A percentile compares a stretch with the other conserved stretches of the same genome.
Conservation (phyloP, 108 stramenopile species). For the Cylindrotheca closterium region DNA sequence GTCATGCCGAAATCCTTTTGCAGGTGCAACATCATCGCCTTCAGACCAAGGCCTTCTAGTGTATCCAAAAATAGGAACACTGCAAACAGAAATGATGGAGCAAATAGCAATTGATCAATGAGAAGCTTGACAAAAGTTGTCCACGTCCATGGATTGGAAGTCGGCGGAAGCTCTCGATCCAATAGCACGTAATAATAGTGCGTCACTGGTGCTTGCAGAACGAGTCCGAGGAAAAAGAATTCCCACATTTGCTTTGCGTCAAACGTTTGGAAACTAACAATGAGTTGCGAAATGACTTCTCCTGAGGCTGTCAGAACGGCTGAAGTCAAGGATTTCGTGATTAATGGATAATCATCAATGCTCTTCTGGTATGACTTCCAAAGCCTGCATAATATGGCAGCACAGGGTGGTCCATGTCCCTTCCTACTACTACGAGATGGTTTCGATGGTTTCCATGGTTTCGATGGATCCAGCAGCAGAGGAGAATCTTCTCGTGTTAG, state of each 20-base stretch:
- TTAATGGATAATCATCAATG: not conserved
- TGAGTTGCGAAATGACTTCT: not conserved
- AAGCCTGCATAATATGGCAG: not conserved
- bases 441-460: not conserved
- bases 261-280: not conserved
- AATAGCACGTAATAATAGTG: constrained; percentile 34
- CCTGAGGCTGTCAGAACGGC: not conserved
- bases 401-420: not conserved
- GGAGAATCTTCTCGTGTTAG: not conserved
- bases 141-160: constrained; percentile 18
- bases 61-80: constrained; percentile 17
- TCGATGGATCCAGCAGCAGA: not conserved
- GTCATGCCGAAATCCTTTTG: constrained; percentile 8
- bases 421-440: not conserved
- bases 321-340: not conserved
- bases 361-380: not conserved
- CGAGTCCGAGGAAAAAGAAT: constrained; percentile 21
- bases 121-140: constrained; percentile 30
- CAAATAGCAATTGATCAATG: constrained; percentile 37
- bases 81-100: constrained; percentile 14
- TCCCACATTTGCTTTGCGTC: constrained; percentile 14
- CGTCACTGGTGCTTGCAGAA: constrained; percentile 21
- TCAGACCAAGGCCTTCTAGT: constrained; percentile 1
- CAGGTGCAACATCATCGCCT: constrained; percentile 11
- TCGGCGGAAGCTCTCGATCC: constrained; percentile 31